Percentiles rank a stretch among this genome's conserved stretches.
These are phyloP conservation scores for Candida wancherniae DNA, from an alignment of 805 yeast species.

Conservation along the genomic window DNA sequence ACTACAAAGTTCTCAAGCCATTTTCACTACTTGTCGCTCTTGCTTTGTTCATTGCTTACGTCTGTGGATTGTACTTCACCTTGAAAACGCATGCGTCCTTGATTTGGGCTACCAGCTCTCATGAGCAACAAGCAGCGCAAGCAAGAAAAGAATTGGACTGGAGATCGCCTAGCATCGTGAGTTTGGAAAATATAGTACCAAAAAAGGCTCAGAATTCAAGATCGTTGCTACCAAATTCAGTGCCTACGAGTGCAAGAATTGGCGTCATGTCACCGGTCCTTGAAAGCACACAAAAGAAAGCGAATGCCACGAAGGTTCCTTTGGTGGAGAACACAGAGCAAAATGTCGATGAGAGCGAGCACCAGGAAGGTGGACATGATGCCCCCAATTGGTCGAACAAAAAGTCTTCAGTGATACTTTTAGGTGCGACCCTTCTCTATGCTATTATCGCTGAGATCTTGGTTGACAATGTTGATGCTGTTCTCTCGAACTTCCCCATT, in stretches of 20 bases:
- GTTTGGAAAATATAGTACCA: too few relatives aligned
- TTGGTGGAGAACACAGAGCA: conserved; percentile 1
- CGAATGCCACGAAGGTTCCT: conserved; percentile 1
- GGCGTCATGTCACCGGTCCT: too few relatives aligned
- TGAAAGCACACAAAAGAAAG: too few relatives aligned
- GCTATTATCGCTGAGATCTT: conserved; percentile 93
- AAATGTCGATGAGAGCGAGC: too few relatives aligned
- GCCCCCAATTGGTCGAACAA: conserved; percentile 95
- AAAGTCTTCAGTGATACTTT: conserved; percentile 76
- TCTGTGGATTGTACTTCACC: conserved; percentile 87
- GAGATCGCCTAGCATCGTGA: conserved; percentile 37
- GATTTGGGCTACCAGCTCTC: conserved; percentile 72
- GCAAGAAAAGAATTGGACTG: conserved; percentile 21
- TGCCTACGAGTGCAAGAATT: too few relatives aligned
- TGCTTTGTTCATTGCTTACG: conserved; percentile 75
- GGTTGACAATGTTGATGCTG: conserved; percentile 89
- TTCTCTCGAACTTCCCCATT: conserved; percentile 70
- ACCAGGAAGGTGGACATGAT: conserved; percentile 83
- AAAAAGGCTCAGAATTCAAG: too few relatives aligned
- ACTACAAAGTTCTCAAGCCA: conserved; percentile 68
- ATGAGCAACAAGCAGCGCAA: conserved; percentile 23
- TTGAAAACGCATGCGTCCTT: conserved; percentile 93
- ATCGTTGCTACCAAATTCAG: too few relatives aligned
- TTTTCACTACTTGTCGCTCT: conserved; percentile 76
- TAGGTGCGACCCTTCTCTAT: conserved; percentile 80